phyloP scores from a whole-genome alignment of 805 yeast species.

The Lipomyces starkeyi region DNA sequence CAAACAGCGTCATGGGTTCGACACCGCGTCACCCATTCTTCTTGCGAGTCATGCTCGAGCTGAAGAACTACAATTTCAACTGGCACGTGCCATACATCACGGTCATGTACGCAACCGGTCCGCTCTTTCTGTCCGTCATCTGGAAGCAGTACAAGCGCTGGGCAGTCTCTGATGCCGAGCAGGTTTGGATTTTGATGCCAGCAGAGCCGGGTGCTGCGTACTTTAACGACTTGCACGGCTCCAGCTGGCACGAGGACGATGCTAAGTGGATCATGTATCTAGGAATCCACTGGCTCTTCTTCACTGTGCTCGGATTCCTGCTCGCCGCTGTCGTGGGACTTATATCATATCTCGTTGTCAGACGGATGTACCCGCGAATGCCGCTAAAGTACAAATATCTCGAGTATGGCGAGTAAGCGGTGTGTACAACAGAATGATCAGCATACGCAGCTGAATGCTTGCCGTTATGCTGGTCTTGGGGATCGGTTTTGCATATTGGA shows the following conservation, averaged over 20 bases:
- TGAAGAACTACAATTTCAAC: conserved; percentile 68
- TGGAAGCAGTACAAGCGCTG: conserved; percentile 83
- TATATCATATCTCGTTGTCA: conserved; percentile 28
- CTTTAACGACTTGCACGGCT: conserved; percentile 78
- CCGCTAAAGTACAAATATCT: conserved; percentile 23
- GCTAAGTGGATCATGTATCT: conserved; percentile 76
- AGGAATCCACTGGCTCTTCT: conserved; percentile 74
- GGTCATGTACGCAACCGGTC: conserved; percentile 93
- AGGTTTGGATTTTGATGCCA: conserved; percentile 73
- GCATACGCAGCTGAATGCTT: neutral
- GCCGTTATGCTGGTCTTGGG: neutral
- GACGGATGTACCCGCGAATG: conserved; percentile 20
- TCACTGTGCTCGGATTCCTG: conserved; percentile 72
- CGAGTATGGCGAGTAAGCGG: conserved; percentile 1
- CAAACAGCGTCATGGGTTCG: conserved; percentile 92
- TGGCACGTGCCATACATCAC: conserved; percentile 89
- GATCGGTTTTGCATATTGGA: neutral
- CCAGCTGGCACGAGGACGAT: conserved; percentile 92
- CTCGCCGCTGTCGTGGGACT: conserved; percentile 48
- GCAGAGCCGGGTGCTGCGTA: conserved; percentile 59
- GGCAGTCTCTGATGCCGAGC: conserved; percentile 67
- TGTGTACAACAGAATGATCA: neutral
- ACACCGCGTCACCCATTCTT: conserved; percentile 88
- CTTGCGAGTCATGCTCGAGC: conserved; percentile 66
- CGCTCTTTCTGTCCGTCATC: conserved; percentile 80